Conservation (phyloP, 371 early-diverging fungal genomes). For the Mucor velutinosus region DNA sequence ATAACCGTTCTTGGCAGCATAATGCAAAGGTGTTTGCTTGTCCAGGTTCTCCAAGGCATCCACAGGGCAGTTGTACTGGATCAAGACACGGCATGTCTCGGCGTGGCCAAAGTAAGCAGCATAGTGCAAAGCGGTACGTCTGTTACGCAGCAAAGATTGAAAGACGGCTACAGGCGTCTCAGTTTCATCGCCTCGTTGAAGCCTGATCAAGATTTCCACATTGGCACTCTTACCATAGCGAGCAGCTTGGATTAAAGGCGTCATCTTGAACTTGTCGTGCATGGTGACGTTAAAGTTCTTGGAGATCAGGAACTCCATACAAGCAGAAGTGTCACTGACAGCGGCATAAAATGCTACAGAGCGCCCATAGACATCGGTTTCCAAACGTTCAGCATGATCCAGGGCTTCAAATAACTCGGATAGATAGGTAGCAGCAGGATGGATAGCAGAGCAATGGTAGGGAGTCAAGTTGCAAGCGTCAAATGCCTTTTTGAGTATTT, state of each 20-base stretch:
- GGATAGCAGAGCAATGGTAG: conserved; percentile 48
- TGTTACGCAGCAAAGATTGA: conserved; percentile 45
- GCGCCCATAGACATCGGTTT: conserved; percentile 49
- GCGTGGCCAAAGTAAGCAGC: conserved; percentile 58
- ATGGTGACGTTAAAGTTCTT: conserved; percentile 31
- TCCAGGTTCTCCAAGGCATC: conserved; percentile 42
- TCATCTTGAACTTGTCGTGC: conserved; percentile 47
- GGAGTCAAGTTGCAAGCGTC: conserved; percentile 46
- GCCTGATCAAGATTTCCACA: conserved; percentile 18
- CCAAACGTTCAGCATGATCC: conserved; percentile 39
- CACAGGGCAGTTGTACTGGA: conserved; percentile 50
- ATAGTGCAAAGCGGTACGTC: conserved; percentile 57
- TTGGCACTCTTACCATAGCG: conserved; percentile 52
- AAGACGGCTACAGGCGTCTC: conserved; percentile 11
- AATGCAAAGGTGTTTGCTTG: conserved; percentile 52
- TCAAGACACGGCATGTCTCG: conserved; percentile 44
- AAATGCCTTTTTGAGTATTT: conserved; percentile 52
- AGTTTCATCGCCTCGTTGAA: neutral
- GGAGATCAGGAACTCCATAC: conserved; percentile 49
- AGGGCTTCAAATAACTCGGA: conserved; percentile 43
- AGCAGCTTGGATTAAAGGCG: conserved; percentile 60
- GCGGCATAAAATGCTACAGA: conserved; percentile 65
- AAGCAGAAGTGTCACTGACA: conserved; percentile 50
- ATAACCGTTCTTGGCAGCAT: conserved; percentile 54
- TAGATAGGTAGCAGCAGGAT: conserved; percentile 44